Conservation (phyloP, 2,329 filamentous ascomycete genomes). For the Pseudogymnoascus sp. region DNA sequence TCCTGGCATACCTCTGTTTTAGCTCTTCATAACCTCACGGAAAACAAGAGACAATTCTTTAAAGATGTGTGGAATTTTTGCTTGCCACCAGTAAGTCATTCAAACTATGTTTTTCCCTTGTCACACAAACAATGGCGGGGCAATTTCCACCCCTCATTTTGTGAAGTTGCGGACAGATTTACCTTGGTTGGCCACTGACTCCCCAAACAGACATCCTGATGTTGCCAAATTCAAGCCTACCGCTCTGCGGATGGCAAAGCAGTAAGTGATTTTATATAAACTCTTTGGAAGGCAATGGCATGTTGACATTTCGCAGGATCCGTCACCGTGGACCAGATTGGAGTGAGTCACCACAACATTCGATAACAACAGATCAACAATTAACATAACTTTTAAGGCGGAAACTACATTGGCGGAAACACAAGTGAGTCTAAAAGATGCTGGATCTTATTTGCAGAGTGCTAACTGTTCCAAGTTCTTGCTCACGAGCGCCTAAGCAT, state of each 20-base stretch:
- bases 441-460: neutral
- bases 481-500: slow-evolving; percentile 97
- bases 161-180: slow-evolving; percentile 8
- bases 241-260: slow-evolving; percentile 86
- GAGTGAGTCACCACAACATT: slow-evolving; percentile 56
- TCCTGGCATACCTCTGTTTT: neutral
- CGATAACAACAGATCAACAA: slow-evolving; percentile 18
- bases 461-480: slow-evolving; percentile 52
- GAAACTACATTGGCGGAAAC: slow-evolving; percentile 79
- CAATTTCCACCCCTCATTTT: slow-evolving; percentile 25
- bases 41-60: slow-evolving; percentile 20
- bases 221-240: slow-evolving; percentile 94
- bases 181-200: neutral
- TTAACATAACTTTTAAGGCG: slow-evolving; percentile 45
- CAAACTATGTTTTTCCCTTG: slow-evolving; percentile 11
- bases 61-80: slow-evolving; percentile 95
- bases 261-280: slow-evolving; percentile 48
- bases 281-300: neutral
- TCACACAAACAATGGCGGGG: slow-evolving; percentile 29
- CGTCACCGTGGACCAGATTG: slow-evolving; percentile 97
- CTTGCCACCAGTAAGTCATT: slow-evolving; percentile 71
- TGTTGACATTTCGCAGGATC: slow-evolving; percentile 46
- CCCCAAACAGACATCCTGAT: slow-evolving; percentile 67
- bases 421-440: slow-evolving; percentile 57
- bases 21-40: neutral